Base-by-base conservation (phyloP, 805 yeast genomes). In the Candida alai region DNA sequence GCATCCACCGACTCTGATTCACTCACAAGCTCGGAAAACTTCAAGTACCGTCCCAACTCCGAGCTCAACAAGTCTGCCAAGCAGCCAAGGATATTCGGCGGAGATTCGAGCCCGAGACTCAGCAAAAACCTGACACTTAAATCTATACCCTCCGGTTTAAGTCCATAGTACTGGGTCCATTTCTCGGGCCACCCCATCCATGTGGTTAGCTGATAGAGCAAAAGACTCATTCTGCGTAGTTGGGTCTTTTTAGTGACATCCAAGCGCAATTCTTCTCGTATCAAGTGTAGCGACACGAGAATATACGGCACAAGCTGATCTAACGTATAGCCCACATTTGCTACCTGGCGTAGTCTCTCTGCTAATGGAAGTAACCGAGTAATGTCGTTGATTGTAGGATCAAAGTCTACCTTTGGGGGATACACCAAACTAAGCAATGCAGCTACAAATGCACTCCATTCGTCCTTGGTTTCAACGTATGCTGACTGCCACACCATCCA, bases 121-220 rank as follows among this genome's bases (percentile, higher is more conserved):
- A 70, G 61, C 47, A 70, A 49, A 22, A 77, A 63, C 24, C 63
- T 60, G 2, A 66, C 56, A 1, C 53, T 47, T 12, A 46, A 44
- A 42, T 74, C 80, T 5, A 77, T 45, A 2, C 27, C 20, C 1
- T 31, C 34, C 1, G 32, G 34, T 5, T 64, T 62, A 3, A 58
- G 44, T 44, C 56, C 59, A 51, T 88, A 86, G 44, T 76, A 78
- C 1, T 56, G 46, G 15, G 59, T 51, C 96, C 95, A 84, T 0
- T 47, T 38, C 1, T 67, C 76, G 8, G 80, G 73, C 95, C 95
- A 84, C 5, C 84, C 78, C 76, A 81, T 74, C 79, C 85, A 76
- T 9, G 64, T 45, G 0, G 81, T 70, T 10, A 84, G 51, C 43
- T 80, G 82, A 0, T 79, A 62, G n/a, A 88, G 54, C 15, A 88